Conservation (phyloP, 305 asterid species). For the Striga hermonthica region DNA sequence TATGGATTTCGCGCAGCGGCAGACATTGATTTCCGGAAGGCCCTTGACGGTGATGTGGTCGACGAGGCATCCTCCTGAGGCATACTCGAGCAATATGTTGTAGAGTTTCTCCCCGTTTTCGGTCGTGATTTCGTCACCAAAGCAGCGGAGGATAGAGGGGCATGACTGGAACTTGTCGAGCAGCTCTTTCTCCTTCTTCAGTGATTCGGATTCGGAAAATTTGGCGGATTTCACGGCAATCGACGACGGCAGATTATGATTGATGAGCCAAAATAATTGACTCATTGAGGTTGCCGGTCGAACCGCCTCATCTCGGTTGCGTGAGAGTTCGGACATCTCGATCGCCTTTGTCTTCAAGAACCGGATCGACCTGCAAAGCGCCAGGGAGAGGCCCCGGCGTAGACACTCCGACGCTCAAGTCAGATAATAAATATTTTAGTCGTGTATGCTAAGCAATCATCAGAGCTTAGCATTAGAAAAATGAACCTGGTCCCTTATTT, state of each 20-base stretch:
- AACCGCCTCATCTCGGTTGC: too few species aligned
- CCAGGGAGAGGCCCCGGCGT: too few species aligned
- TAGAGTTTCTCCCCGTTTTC: conserved; percentile 21
- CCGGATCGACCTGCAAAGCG: too few species aligned
- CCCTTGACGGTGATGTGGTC: neutral
- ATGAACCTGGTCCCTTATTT: too few species aligned
- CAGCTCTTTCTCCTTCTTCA: neutral
- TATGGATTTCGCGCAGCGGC: conserved; percentile 21
- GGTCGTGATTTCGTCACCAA: conserved; percentile 17
- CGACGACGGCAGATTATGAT: neutral
- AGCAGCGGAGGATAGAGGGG: neutral
- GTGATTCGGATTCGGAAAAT: neutral
- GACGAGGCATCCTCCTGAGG: conserved; percentile 23
- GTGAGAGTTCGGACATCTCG: too few species aligned
- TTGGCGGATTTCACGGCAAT: conserved; percentile 25
- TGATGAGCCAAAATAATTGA: too few species aligned
- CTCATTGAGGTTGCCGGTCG: too few species aligned
- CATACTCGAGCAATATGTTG: conserved; percentile 17
- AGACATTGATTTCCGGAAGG: conserved; percentile 2
- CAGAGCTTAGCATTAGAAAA: too few species aligned
- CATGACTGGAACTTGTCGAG: neutral
- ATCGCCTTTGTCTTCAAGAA: too few species aligned
- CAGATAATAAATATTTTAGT: too few species aligned
- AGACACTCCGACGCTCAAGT: too few species aligned
- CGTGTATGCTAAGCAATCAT: too few species aligned